These are phyloP conservation scores for Obba rivulosa DNA, from an alignment of 768 basidiomycete genomes.

Conservation along the genomic window DNA sequence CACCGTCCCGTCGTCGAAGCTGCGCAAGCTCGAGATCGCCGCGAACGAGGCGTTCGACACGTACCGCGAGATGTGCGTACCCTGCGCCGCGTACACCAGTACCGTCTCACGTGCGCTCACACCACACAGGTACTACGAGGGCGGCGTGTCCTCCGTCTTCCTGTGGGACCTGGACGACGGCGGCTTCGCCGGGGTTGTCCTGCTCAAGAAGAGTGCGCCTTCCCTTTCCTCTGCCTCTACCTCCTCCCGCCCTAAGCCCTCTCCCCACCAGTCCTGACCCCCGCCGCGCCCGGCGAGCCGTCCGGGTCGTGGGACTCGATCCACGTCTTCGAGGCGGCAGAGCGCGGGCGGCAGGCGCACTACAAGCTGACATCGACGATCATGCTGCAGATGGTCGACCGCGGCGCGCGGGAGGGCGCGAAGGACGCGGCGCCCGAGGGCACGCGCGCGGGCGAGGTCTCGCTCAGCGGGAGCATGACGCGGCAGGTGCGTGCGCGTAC, in stretches of 20 bases:
- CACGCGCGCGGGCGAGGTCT: slow-evolving; percentile 70
- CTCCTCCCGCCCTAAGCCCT: neutral
- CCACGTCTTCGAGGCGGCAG: slow-evolving; percentile 94
- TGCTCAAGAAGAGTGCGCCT: slow-evolving; percentile 85
- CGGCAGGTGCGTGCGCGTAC: slow-evolving; percentile 62
- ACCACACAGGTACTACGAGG: slow-evolving; percentile 81
- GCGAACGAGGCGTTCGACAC: slow-evolving; percentile 98
- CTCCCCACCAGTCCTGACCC: slow-evolving; percentile 66
- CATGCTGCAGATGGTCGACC: slow-evolving; percentile 82
- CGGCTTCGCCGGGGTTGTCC: slow-evolving; percentile 92
- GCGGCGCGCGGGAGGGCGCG: slow-evolving; percentile 24
- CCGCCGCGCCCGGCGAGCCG: slow-evolving; percentile 50
- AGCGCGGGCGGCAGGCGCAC: slow-evolving; percentile 87
- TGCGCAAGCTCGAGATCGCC: slow-evolving; percentile 86
- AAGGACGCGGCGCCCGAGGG: slow-evolving; percentile 23
- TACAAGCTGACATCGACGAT: slow-evolving; percentile 98
- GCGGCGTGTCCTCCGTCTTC: slow-evolving; percentile 95
- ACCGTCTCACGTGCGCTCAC: neutral
- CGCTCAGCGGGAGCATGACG: slow-evolving; percentile 94
- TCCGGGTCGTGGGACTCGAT: slow-evolving; percentile 97
- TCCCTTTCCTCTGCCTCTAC: slow-evolving; percentile 4
- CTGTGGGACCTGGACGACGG: slow-evolving; percentile 98
- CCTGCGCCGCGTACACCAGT: slow-evolving; percentile 1
- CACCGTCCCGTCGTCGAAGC: slow-evolving; percentile 74
- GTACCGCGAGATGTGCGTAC: slow-evolving; percentile 84